Evolutionary conservation across 208 protist genomes (phyloP).

Genomic region (Leishmania gerbilli): DNA sequence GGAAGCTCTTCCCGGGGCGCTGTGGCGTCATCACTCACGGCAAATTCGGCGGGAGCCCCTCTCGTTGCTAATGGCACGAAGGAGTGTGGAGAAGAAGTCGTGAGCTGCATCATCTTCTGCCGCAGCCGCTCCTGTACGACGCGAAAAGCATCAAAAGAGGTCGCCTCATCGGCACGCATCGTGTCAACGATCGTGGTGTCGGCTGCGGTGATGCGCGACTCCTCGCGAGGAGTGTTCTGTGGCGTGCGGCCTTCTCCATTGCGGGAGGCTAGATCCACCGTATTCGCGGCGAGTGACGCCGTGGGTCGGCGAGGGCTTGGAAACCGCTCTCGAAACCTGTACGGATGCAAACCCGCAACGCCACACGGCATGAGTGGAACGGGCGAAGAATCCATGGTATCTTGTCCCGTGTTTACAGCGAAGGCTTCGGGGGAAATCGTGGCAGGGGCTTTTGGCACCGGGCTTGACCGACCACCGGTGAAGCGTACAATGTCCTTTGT

Average conservation of each 20-base stretch:
- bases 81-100: background rate
- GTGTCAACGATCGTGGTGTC: background rate
- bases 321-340: slow-evolving; percentile 16
- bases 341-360: slow-evolving; percentile 10
- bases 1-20: background rate
- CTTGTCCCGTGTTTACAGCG: background rate
- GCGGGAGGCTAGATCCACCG: too few relatives aligned
- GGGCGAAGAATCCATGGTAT: background rate
- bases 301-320: slow-evolving; percentile 4
- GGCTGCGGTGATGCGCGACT: too few relatives aligned
- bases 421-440: background rate
- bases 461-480: background rate
- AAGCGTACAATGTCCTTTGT: too few relatives aligned
- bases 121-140: slow-evolving; percentile 57
- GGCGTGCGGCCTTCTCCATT: background rate
- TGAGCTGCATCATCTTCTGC: slow-evolving; percentile 49
- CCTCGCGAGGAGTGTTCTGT: background rate
- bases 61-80: background rate
- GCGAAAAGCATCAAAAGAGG: slow-evolving; percentile 54
- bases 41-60: background rate
- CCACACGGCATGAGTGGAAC: background rate
- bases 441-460: background rate
- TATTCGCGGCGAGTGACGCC: background rate
- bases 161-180: background rate
- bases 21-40: background rate